phyloP scores from a whole-genome alignment of 1,139 yeast species.

The Debaryomyces singareniensis region DNA sequence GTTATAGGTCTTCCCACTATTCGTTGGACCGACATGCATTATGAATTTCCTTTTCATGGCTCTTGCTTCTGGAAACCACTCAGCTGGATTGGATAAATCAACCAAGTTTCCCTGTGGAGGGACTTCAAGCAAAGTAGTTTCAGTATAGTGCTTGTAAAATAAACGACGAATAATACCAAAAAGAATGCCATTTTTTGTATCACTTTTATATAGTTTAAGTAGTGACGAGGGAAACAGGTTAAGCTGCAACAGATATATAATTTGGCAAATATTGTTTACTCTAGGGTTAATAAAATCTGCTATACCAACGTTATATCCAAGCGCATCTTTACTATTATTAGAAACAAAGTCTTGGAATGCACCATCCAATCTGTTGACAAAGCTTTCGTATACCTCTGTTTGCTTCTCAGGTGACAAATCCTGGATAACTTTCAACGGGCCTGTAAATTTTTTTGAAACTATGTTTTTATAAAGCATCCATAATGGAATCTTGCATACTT shows the following conservation, averaged over 20 bases:
- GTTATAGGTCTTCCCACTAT: constrained; percentile 89
- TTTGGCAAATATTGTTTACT: constrained; percentile 13
- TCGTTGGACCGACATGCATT: constrained; percentile 96
- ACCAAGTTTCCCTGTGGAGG: constrained; percentile 15
- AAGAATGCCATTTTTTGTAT: constrained; percentile 14
- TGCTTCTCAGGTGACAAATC: constrained; percentile 2
- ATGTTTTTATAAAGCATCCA: constrained; percentile 3
- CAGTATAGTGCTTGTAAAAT: constrained; percentile 17
- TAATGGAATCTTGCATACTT: constrained; percentile 2
- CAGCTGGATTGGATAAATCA: constrained; percentile 67
- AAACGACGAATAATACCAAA: constrained; percentile 17
- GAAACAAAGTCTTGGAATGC: constrained; percentile 2
- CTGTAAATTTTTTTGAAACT: constrained; percentile 1
- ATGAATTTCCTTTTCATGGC: constrained; percentile 69
- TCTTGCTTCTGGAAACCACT: constrained; percentile 87
- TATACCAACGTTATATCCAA: constrained; percentile 4
- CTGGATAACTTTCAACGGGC: constrained; percentile 6
- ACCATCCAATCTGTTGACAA: constrained; percentile 1
- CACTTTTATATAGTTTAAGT: constrained; percentile 11
- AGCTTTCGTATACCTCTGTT: constrained; percentile 2
- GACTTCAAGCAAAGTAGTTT: constrained; percentile 10
- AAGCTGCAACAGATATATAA: constrained; percentile 14
- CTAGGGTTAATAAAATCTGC: constrained; percentile 28
- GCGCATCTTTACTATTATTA: not conserved
- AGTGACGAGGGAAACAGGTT: constrained; percentile 16